Evolutionary conservation across 2,329 filamentous ascomycete genomes (phyloP).

Genomic region (Geoglossum cookeanum): DNA sequence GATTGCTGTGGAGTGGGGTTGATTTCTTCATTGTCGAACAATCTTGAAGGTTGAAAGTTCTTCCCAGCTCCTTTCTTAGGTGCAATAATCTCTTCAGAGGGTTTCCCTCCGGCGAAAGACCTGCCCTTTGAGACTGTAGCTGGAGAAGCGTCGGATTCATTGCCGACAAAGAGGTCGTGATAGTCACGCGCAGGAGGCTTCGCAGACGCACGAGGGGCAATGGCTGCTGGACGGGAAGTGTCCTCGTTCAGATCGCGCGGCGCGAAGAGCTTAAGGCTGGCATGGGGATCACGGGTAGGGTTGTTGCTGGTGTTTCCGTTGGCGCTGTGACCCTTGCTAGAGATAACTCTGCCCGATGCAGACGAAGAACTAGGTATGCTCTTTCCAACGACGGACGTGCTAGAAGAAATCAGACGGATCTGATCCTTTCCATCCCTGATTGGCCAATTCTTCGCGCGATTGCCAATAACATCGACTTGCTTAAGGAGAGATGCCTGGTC

Average conservation of each 20-base stretch:
- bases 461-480: constrained; percentile 83
- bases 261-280: constrained; percentile 56
- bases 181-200: constrained; percentile 49
- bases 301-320: constrained; percentile 21
- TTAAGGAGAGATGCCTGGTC: constrained; percentile 87
- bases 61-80: constrained; percentile 32
- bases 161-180: constrained; percentile 47
- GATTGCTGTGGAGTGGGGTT: constrained; percentile 25
- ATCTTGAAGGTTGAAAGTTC: constrained; percentile 41
- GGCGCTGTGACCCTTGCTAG: neutral
- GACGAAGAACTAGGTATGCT: neutral
- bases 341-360: neutral
- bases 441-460: constrained; percentile 81
- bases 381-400: constrained; percentile 24
- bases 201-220: constrained; percentile 46
- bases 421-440: constrained; percentile 78
- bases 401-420: constrained; percentile 50
- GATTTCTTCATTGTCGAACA: constrained; percentile 42
- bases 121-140: constrained; percentile 7
- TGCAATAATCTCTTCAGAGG: constrained; percentile 15
- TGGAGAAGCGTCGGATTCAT: constrained; percentile 21
- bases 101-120: constrained; percentile 4
- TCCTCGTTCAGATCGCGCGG: constrained; percentile 44
- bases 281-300: constrained; percentile 42
- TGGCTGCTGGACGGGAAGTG: constrained; percentile 28